phyloP scores from a whole-genome alignment of 257 asterid species.

The Fraxinus pennsylvanica region DNA sequence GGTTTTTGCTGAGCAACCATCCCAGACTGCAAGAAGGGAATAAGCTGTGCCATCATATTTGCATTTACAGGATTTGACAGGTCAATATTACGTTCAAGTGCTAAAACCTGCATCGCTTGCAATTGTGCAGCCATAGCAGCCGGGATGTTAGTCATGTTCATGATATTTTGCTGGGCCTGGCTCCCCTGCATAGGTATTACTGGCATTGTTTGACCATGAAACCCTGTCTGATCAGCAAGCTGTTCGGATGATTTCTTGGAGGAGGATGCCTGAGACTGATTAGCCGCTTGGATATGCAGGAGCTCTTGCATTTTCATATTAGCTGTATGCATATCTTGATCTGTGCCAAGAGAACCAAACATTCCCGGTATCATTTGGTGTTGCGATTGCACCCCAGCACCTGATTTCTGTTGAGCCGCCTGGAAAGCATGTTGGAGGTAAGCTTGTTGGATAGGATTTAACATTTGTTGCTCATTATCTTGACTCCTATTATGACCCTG shows the following conservation, averaged over 20 bases:
- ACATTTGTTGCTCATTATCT: conserved; percentile 71
- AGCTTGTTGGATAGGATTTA: conserved; percentile 83
- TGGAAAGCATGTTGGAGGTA: conserved; percentile 76
- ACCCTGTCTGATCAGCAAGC: conserved; percentile 40
- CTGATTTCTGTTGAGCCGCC: conserved; percentile 78
- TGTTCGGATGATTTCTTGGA: conserved; percentile 73
- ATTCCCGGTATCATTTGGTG: conserved; percentile 76
- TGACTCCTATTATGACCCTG: conserved; percentile 76
- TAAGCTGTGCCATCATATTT: conserved; percentile 68
- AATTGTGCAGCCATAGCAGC: conserved; percentile 79
- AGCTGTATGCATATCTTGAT: conserved; percentile 66
- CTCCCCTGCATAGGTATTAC: conserved; percentile 46
- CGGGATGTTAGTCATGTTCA: conserved; percentile 59
- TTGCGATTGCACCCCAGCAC: conserved; percentile 67
- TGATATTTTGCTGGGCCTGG: conserved; percentile 68
- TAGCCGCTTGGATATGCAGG: conserved; percentile 58
- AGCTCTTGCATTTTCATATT: conserved; percentile 75
- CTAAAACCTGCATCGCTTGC: conserved; percentile 93
- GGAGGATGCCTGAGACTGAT: conserved; percentile 65
- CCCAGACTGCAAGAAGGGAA: conserved; percentile 80
- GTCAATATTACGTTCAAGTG: conserved; percentile 87
- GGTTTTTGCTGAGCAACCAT: conserved; percentile 75
- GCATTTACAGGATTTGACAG: conserved; percentile 91
- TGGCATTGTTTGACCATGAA: conserved; percentile 64
- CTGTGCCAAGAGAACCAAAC: conserved; percentile 64